A percentile compares a stretch with the other conserved stretches of the same genome.
Evolutionary conservation across 2,329 filamentous ascomycete genomes (phyloP).

Genomic region (Aspergillus sp.): DNA sequence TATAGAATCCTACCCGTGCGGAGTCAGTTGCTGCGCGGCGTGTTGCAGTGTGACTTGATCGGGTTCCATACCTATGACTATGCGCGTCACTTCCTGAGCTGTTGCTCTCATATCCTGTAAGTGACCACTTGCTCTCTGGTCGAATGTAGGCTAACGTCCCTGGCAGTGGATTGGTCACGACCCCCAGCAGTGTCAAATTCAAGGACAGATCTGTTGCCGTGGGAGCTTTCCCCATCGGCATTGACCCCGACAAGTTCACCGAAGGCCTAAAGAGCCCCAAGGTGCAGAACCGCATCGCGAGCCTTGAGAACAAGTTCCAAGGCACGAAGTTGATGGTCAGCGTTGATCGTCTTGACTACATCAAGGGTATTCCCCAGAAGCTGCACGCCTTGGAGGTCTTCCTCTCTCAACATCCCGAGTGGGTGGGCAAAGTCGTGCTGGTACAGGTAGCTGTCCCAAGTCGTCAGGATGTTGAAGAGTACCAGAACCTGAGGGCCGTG

Average conservation of each 20-base stretch:
- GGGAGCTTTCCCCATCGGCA: conserved; percentile 95
- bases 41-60: conserved; percentile 91
- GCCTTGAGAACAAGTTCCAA: conserved; percentile 85
- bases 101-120: conserved; percentile 88
- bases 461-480: conserved; percentile 94
- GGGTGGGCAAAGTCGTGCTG: conserved; percentile 95
- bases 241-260: conserved; percentile 94
- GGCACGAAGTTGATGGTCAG: conserved; percentile 96
- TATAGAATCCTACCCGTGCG: conserved; percentile 93
- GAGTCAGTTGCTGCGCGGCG: conserved; percentile 80
- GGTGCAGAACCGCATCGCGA: conserved; percentile 83
- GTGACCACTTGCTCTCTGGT: conserved; percentile 28
- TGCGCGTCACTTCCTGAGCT: conserved; percentile 92
- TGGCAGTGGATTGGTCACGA: conserved; percentile 60
- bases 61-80: conserved; percentile 99
- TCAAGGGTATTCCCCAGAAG: conserved; percentile 98
- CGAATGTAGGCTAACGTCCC: conserved; percentile 14
- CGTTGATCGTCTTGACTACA: conserved; percentile 95
- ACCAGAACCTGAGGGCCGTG: conserved; percentile 91
- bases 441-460: conserved; percentile 96
- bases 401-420: conserved; percentile 92
- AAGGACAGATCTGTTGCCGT: conserved; percentile 85
- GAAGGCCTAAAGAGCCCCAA: conserved; percentile 82
- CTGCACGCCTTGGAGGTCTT: conserved; percentile 95
- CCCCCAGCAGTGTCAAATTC: conserved; percentile 90